These are phyloP conservation scores for Petasospora rhodanensis DNA, from an alignment of 1,139 yeast genomes.

Conservation along the genomic window DNA sequence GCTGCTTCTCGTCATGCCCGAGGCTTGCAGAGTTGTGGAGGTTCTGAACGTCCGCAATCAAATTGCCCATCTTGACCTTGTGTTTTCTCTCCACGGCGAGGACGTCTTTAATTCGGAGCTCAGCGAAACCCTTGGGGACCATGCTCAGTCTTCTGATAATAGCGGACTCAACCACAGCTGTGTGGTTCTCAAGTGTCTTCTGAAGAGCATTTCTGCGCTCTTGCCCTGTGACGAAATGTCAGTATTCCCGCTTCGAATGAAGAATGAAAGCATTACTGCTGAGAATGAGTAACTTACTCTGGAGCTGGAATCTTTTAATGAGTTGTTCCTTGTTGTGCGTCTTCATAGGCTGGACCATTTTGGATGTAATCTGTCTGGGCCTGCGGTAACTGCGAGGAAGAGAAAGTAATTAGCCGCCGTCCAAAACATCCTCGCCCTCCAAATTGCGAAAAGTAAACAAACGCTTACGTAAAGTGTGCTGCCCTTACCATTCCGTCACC, in stretches of 20 bases:
- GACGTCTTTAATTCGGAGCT: constrained; percentile 20
- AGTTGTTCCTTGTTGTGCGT: constrained; percentile 13
- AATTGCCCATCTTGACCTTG: constrained; percentile 20
- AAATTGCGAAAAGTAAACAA: constrained; percentile 10
- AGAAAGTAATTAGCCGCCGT: too few species aligned
- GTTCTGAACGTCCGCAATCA: constrained; percentile 18
- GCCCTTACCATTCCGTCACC: neutral
- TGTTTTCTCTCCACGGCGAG: constrained; percentile 24
- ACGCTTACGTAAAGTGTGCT: neutral
- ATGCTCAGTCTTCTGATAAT: constrained; percentile 15
- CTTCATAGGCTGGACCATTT: constrained; percentile 15
- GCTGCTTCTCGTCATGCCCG: constrained; percentile 3
- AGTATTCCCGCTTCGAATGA: too few species aligned
- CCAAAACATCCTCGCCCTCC: too few species aligned
- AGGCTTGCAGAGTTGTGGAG: constrained; percentile 6
- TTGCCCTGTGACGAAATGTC: constrained; percentile 16
- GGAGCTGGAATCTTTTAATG: constrained; percentile 19
- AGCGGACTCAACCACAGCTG: constrained; percentile 19
- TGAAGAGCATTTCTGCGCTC: constrained; percentile 17
- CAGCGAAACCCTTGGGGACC: constrained; percentile 24
- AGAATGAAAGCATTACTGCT: neutral
- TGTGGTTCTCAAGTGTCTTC: constrained; percentile 14
- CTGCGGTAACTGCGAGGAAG: too few species aligned
- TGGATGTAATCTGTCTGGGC: too few species aligned
- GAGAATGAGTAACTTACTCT: constrained; percentile 18